Base-by-base conservation (phyloP, 495 filamentous ascomycete genomes). In the Aspergillus taichungensis region DNA sequence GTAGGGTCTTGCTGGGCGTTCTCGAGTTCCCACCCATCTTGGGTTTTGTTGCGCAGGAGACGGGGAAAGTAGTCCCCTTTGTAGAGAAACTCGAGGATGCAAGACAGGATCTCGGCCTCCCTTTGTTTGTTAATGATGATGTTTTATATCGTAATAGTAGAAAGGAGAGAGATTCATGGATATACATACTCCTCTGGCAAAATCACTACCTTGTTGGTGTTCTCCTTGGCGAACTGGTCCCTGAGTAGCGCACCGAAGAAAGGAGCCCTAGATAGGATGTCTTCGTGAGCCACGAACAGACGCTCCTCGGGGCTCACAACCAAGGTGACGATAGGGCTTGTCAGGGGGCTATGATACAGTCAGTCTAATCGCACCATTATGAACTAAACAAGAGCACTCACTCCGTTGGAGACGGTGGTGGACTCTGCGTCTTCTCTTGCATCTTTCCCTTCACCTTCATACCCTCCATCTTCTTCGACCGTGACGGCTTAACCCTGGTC, bases 241-340 rank as follows among this genome's bases (percentile, higher is more conserved):
- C 62, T 62, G 56, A 80, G 60, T 50, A 71, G 64, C 47, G 70
- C 63, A 37, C 67, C 64, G 57, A 85, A 82, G 63, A 68, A 80
- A 30, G 77, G 73, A 51, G 80, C 80, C 45, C 70, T 66, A 48
- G 67, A 72, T 13, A 84, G 67, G 43, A 83, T 71, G 58, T 85
- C 78, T 64, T 84, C 78, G 55, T 85, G 80, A 46, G 81, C 81
- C 40, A 80, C 81, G 64, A 85, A 85, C 62, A 95, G 74, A 52
- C 88, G 84, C 60, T 82, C 79, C 48, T 94, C 88, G 39, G 63
- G 68, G 30, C 89, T 87, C 53, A 95, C 82, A 55, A 84, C 74
- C 56, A 95, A 69, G 42, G 87, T 91, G 61, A 94, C 69, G 65
- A 94, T 91, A 51, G 86, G 82, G 50, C 84, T 87, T 47, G 81